phyloP scores from a whole-genome alignment of 305 asterid species.

The Coffea humblotiana region DNA sequence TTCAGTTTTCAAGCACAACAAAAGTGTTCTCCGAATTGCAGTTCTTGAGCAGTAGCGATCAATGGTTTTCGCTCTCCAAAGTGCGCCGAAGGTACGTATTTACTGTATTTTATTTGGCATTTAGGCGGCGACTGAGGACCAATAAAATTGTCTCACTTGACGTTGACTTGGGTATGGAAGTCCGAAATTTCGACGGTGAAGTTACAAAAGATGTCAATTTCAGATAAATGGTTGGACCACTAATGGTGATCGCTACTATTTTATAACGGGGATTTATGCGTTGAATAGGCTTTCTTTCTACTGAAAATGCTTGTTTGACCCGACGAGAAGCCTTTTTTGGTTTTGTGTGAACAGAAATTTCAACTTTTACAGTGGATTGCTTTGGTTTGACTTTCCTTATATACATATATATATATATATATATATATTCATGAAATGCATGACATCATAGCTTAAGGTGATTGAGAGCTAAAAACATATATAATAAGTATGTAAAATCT shows the following conservation, averaged over 20 bases:
- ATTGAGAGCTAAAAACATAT: too few species aligned
- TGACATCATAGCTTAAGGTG: too few species aligned
- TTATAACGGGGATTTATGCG: neutral
- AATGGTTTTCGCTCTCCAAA: neutral
- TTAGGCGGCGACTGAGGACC: neutral
- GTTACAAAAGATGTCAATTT: neutral
- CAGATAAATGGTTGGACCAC: slow-evolving; percentile 15
- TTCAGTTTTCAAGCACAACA: neutral
- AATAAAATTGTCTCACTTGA: neutral
- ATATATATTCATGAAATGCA: too few species aligned
- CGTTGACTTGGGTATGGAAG: slow-evolving; percentile 7
- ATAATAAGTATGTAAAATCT: too few species aligned
- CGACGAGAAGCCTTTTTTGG: neutral
- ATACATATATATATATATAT: too few species aligned
- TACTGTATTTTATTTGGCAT: neutral
- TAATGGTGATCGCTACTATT: slow-evolving; percentile 6
- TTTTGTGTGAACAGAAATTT: too few species aligned
- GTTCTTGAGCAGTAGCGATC: neutral
- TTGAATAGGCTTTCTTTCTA: neutral
- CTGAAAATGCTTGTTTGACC: neutral
- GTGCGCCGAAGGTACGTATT: slow-evolving; percentile 4
- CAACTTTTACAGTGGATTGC: too few species aligned
- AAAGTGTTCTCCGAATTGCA: neutral
- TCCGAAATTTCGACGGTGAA: neutral
- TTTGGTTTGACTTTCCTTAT: too few species aligned